Conservation (phyloP, 2,329 filamentous ascomycete genomes). For the Metarhizium humberi region DNA sequence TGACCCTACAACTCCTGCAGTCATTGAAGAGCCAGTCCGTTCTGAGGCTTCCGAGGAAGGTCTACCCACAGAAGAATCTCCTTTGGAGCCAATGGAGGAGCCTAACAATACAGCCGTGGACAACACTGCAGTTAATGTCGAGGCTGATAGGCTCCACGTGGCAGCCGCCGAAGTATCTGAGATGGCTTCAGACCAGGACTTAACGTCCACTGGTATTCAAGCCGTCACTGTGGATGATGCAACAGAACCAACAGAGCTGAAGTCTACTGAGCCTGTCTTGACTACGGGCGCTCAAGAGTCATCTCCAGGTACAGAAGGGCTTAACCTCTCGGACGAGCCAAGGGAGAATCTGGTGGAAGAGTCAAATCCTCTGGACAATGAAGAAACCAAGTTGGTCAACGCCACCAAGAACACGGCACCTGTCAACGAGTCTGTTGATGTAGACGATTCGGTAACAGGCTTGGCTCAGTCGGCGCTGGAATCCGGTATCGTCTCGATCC, state of each 20-base stretch:
- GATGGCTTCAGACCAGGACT: not conserved
- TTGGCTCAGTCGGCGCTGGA: not conserved
- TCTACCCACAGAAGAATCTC: too few relatives aligned
- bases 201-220: not conserved
- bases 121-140: not conserved
- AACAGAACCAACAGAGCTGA: not conserved
- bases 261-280: not conserved
- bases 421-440: not conserved
- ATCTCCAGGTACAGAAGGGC: not conserved
- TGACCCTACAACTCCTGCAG: too few relatives aligned
- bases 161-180: not conserved
- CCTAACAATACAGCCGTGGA: too few relatives aligned
- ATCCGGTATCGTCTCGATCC: not conserved
- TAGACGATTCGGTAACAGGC: not conserved
- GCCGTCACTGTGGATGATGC: not conserved
- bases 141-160: not conserved
- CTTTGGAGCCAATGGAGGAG: too few relatives aligned
- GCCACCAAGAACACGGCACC: not conserved
- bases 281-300: not conserved
- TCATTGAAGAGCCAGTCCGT: not conserved
- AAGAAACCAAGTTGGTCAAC: not conserved
- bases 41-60: not conserved
- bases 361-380: not conserved
- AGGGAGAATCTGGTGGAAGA: not conserved
- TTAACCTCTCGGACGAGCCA: not conserved